Evolutionary conservation across 257 asterid genomes (phyloP).

Genomic region (Rauvolfia tetraphylla): DNA sequence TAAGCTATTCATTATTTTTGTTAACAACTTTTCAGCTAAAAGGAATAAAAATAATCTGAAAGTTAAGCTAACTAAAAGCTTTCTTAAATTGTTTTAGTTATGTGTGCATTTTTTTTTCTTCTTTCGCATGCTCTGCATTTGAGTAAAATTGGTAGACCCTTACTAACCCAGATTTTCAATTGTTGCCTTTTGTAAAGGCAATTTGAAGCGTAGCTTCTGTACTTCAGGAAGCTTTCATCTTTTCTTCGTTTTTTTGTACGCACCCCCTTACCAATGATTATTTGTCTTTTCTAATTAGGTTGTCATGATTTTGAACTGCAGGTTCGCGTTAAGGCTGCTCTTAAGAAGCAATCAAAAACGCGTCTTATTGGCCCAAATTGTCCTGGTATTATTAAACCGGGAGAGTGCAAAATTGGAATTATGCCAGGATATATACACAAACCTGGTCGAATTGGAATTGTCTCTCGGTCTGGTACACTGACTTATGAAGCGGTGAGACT

Average conservation of each 20-base stretch:
- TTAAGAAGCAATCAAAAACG: constrained; percentile 77
- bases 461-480: constrained; percentile 86
- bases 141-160: not conserved
- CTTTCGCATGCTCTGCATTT: too few species aligned
- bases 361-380: constrained; percentile 95
- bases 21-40: not conserved
- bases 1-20: not conserved
- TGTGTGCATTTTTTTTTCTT: too few species aligned
- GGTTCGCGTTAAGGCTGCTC: constrained; percentile 87
- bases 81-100: not conserved
- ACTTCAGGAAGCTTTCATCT: not conserved
- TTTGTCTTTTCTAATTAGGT: not conserved
- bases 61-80: not conserved
- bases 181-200: not conserved
- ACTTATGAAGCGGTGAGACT: constrained; percentile 83
- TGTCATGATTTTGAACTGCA: constrained; percentile 26
- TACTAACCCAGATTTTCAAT: not conserved
- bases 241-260: not conserved
- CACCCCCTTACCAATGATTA: not conserved
- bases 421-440: constrained; percentile 99
- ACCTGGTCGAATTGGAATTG: constrained; percentile 95
- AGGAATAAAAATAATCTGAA: not conserved
- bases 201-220: not conserved
- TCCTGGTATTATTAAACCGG: constrained; percentile 98
- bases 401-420: constrained; percentile 97